Evolutionary conservation across 2,329 filamentous ascomycete species (phyloP), one percentile per base, ranked within the genome.

Genomic region (Stachybotrys echinatus): DNA sequence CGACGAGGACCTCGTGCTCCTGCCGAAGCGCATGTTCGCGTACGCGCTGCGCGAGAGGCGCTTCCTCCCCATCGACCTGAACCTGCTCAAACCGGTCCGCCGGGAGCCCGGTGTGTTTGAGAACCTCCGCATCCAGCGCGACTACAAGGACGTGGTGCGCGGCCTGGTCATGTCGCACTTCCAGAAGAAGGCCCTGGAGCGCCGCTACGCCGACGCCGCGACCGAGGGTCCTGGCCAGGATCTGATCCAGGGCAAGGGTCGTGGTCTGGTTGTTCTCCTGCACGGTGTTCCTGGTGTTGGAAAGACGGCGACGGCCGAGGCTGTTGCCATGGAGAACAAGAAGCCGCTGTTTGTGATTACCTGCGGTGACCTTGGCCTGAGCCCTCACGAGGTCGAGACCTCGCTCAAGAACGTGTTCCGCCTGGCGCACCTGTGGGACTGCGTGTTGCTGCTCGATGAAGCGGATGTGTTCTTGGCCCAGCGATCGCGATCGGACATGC

Each of bases 331-430:
- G 62, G 65, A 65, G 48, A 68, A 70, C 54, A 55, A 61, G 39
- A 73, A 72, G 58, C 75, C 74, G 0, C 59, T 77, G 2, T 76
- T 76, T 42, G 65, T 68, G 7, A 74, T 80, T 48, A 78, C 75
- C 0, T 77, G 74, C 12, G 75, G 75, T 43, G 74, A 77, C 50
- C 65, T 75, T 0, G 71, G 73, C 14, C 58, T 71, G n/a, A 69
- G 66, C 0, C 68, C 74, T 0, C 54, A 62, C 3, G 65, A 71
- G 2, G 70, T 76, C 2, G 74, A 76, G 57, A 52, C 52, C 0
- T 65, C 61, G 1, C 62, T 76, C 1, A 68, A 65, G 54, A 65
- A 73, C 3, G 68, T 75, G 6, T 75, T 76, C 60, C 65, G 66
- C 1, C 63, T 72, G 0, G 72, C 72, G 0, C 61, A 70, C 42